These are phyloP conservation scores for Penicillium sp. DNA, from an alignment of 2,329 filamentous ascomycete species.

Conservation along the genomic window DNA sequence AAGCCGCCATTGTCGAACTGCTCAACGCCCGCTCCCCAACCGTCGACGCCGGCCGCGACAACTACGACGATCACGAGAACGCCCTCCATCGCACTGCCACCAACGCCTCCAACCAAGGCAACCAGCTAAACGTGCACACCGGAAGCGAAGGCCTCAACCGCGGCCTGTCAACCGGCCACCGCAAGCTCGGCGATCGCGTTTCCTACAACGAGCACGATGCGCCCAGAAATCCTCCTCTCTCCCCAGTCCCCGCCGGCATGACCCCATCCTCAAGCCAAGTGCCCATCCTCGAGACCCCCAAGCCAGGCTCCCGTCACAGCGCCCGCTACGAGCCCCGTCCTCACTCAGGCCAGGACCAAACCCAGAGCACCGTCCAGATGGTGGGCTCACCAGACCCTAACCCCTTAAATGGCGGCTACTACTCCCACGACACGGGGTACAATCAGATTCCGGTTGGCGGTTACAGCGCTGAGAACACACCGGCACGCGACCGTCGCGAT, in stretches of 20 bases:
- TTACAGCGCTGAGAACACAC: slow-evolving; percentile 49
- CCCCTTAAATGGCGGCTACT: slow-evolving; percentile 16
- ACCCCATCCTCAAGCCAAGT: slow-evolving; percentile 25
- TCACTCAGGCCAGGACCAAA: slow-evolving; percentile 8
- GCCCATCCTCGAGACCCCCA: slow-evolving; percentile 27
- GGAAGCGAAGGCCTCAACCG: slow-evolving; percentile 28
- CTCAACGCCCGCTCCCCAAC: slow-evolving; percentile 36
- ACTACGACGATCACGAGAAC: slow-evolving; percentile 12
- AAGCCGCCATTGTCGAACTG: slow-evolving; percentile 35
- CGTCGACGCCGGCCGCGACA: slow-evolving; percentile 30
- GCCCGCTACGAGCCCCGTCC: slow-evolving; percentile 20
- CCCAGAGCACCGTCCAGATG: slow-evolving; percentile 10
- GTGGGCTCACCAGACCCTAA: slow-evolving; percentile 16
- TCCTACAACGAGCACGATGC: slow-evolving; percentile 15
- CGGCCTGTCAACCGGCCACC: slow-evolving; percentile 42
- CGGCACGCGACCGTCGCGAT: slow-evolving; percentile 66
- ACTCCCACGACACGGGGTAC: slow-evolving; percentile 15
- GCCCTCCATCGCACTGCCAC: slow-evolving; percentile 30
- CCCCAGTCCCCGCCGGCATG: slow-evolving; percentile 18
- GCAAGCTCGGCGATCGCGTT: slow-evolving; percentile 28
- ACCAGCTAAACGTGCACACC: slow-evolving; percentile 20
- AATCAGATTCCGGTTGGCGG: slow-evolving; percentile 12
- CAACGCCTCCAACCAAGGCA: slow-evolving; percentile 23
- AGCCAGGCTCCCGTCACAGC: slow-evolving; percentile 21
- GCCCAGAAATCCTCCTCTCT: slow-evolving; percentile 14